Evolutionary conservation across 139 green algal species (phyloP), one percentile per base, ranked within the genome.

Genomic region (Volvox africanus): DNA sequence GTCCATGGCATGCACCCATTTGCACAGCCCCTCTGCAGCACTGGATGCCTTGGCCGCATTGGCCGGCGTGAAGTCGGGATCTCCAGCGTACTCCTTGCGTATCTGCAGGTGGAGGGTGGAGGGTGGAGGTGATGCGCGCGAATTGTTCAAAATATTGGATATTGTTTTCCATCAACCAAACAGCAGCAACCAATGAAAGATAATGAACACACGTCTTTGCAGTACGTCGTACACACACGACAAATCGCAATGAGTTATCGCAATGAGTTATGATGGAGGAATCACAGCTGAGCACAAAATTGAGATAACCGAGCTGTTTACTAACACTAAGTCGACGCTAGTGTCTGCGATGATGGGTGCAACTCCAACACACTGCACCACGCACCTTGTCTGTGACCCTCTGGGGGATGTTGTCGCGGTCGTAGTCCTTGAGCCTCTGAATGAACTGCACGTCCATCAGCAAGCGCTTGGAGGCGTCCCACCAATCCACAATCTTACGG

Each of bases 1-100:
- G 91, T 97, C 91, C 96, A 98, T 98, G 1, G 96, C 96, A 28
- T 96, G 92, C 75, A 96, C 96, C 96, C 96, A 98, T 94, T 96
- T 96, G 93, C 94, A 97, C 87, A 97, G 78, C 26, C 94, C 96
- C 92, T 96, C 94, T 12, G 96, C 96, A 28, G 96, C 96, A 6
- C 86, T 93, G 28, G 96, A 97, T 2, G 94, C 96, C 88, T 96
- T 93, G 71, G 92, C 93, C 0, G 95, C 94, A 35, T 95, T 95
- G 65, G 93, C 90, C 24, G 95, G 96, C 11, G 95, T 96, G 89
- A 98, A 97, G 30, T 98, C 96, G 14, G 93, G 88, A 78, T 97
- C 95, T 24, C 62, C 87, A 16, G 94, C 94, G 90, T 96, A 98
- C 26, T 95, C 93, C 26, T 87, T 89, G 36, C 94, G 92, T 61